Base-by-base conservation (phyloP, 805 yeast species). In the Ogataea chonburiensis region DNA sequence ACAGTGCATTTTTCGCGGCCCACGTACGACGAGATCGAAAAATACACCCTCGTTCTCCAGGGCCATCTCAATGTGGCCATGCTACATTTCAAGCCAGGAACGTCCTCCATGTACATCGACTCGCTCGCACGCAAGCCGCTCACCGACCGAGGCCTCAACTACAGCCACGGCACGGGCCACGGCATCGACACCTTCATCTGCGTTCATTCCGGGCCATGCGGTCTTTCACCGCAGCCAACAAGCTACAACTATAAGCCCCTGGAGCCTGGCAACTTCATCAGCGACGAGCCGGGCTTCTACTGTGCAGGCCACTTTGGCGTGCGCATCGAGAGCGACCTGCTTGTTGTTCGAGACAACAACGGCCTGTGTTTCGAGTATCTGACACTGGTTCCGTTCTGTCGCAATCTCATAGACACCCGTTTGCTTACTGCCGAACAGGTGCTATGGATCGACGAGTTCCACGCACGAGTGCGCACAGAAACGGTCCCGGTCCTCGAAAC, bases 271-370 rank as follows among this genome's bases (percentile, higher is more conserved):
- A 86, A 81, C 49, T 72, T 89, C 16, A 64, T 87, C 25, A 81
- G 94, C 33, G 89, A 89, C 62, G 98, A 93, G 60, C 98, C 98
- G 0, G 98, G 98, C 0, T 91, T 69, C 58, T 93, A 93, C 60
- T 77, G 81, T 45, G 95, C 86, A 50, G 91, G 89, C n/a, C 78
- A 81, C 43, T 88, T 75, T 58, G 98, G 98, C 8, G 75, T 91
- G 43, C 72, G 98, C 47, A 77, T 93, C 37, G 98, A 93, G 61
- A 84, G 87, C 56, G 89, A 88, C 49, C 58, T 93, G 28, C 68
- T 81, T 31, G 69, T 75, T 24, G 77, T 80, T 13, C 64, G 64
- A 18, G 59, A 23, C 3, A 69, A 67, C 47, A 61, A 64, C 40
- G 82, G 76, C 53, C 71, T 77, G 32, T 77, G 75, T 42, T 88